phyloP scores from a whole-genome alignment of 2,329 filamentous ascomycete genomes.

The Colletotrichum tamarilloi region DNA sequence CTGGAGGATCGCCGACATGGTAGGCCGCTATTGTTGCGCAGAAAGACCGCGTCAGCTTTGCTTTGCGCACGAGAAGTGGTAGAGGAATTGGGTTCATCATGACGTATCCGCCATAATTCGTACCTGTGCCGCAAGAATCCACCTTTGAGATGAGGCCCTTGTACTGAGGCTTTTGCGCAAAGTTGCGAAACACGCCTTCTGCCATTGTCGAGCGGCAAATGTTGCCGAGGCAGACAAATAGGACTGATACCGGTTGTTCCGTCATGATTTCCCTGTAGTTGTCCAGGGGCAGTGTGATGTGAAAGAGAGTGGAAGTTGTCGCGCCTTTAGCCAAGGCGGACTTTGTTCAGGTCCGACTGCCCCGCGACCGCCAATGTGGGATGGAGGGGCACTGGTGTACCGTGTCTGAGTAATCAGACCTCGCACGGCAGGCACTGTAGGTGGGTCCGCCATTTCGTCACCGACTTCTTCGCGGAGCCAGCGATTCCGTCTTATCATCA shows the following conservation, averaged over 20 bases:
- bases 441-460: background rate
- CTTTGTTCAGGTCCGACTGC: slow-evolving; percentile 10
- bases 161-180: slow-evolving; percentile 71
- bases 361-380: slow-evolving; percentile 22
- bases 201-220: slow-evolving; percentile 97
- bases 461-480: background rate
- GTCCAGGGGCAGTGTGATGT: background rate
- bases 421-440: background rate
- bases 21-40: slow-evolving; percentile 72
- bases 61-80: background rate
- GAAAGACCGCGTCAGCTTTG: slow-evolving; percentile 4
- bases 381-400: slow-evolving; percentile 15
- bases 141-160: slow-evolving; percentile 72
- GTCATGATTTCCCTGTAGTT: slow-evolving; percentile 43
- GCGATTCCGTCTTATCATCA: background rate
- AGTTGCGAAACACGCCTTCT: slow-evolving; percentile 87
- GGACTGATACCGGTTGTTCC: slow-evolving; percentile 70
- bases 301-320: slow-evolving; percentile 2
- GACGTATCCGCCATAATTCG: slow-evolving; percentile 31
- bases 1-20: slow-evolving; percentile 80
- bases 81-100: slow-evolving; percentile 2
- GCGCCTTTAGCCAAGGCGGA: slow-evolving; percentile 12
- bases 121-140: slow-evolving; percentile 89
- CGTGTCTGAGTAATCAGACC: background rate
- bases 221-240: slow-evolving; percentile 97